A percentile compares a stretch with the other conserved stretches of the same genome.
These are phyloP conservation scores for Passalora sequoiae DNA, from an alignment of 2,329 filamentous ascomycete genomes.

Conservation along the genomic window DNA sequence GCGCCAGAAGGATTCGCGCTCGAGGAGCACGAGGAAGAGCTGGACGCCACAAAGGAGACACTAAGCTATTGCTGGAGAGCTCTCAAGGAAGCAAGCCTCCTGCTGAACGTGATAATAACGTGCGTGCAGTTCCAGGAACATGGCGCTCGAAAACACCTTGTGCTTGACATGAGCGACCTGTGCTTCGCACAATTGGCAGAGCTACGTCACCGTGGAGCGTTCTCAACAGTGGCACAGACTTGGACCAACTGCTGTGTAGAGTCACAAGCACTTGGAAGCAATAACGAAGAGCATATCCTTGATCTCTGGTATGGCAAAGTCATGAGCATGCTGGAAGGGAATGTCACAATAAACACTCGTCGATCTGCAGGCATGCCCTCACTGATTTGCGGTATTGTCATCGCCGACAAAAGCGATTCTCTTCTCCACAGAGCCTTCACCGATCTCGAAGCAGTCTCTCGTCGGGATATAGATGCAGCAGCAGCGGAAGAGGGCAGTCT, in stretches of 20 bases:
- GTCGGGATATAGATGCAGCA: slow-evolving; percentile 20
- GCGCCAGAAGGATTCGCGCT: slow-evolving; percentile 85
- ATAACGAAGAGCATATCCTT: slow-evolving; percentile 47
- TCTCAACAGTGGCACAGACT: slow-evolving; percentile 85
- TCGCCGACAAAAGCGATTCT: slow-evolving; percentile 52
- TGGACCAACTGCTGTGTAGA: slow-evolving; percentile 75
- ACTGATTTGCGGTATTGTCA: slow-evolving; percentile 74
- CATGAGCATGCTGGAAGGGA: slow-evolving; percentile 42
- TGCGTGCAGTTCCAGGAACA: background rate
- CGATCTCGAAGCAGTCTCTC: slow-evolving; percentile 57
- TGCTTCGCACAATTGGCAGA: slow-evolving; percentile 78
- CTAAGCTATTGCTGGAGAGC: slow-evolving; percentile 93
- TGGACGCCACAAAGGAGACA: slow-evolving; percentile 78
- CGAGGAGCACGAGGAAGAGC: slow-evolving; percentile 66
- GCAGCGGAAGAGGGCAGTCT: slow-evolving; percentile 53
- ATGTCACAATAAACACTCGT: slow-evolving; percentile 74
- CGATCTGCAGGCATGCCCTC: slow-evolving; percentile 89
- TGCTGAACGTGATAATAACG: slow-evolving; percentile 15
- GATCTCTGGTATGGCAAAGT: slow-evolving; percentile 59
- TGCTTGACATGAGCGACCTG: slow-evolving; percentile 43
- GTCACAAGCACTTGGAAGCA: slow-evolving; percentile 49
- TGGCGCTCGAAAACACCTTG: background rate
- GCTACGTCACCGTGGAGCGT: slow-evolving; percentile 83
- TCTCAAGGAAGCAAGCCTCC: slow-evolving; percentile 85
- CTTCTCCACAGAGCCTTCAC: slow-evolving; percentile 62